Conservation (phyloP, 2,329 filamentous ascomycete species). For the Beauveria bassiana region DNA sequence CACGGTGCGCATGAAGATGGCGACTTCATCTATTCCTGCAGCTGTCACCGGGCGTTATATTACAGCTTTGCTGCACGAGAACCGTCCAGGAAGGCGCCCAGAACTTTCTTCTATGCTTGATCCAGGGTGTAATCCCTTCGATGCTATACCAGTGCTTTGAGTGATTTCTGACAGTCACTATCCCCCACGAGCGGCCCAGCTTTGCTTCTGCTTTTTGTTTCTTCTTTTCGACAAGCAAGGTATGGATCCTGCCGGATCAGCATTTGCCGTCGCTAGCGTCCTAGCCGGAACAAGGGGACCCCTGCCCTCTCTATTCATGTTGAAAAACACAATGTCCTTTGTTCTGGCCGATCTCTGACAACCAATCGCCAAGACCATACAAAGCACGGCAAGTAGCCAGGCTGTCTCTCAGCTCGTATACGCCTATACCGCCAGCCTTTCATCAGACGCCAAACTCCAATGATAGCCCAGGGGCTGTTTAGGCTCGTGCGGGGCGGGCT, state of each 20-base stretch:
- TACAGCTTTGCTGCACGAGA: not conserved
- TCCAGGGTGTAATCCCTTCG: not conserved
- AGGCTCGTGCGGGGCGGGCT: not conserved
- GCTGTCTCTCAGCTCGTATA: not conserved
- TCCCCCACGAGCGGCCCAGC: not conserved
- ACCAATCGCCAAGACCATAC: not conserved
- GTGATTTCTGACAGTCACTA: not conserved
- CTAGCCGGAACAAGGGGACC: not conserved
- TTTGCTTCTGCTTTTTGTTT: not conserved
- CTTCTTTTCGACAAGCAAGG: not conserved
- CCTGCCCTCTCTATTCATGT: not conserved
- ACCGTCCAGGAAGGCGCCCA: not conserved
- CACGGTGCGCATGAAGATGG: not conserved
- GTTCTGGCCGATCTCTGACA: not conserved
- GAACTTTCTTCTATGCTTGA: constrained; percentile 1
- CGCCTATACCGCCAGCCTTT: not conserved
- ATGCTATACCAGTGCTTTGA: not conserved
- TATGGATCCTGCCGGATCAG: constrained; percentile 10
- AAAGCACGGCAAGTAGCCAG: too few species aligned
- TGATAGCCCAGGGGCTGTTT: too few species aligned
- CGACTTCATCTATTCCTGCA: not conserved
- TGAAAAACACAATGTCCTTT: not conserved
- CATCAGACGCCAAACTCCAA: too few species aligned
- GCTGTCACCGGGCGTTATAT: not conserved
- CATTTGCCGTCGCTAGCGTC: not conserved